Base-by-base conservation (phyloP, 495 filamentous ascomycete species). In the Massariosphaeria phaeospora region DNA sequence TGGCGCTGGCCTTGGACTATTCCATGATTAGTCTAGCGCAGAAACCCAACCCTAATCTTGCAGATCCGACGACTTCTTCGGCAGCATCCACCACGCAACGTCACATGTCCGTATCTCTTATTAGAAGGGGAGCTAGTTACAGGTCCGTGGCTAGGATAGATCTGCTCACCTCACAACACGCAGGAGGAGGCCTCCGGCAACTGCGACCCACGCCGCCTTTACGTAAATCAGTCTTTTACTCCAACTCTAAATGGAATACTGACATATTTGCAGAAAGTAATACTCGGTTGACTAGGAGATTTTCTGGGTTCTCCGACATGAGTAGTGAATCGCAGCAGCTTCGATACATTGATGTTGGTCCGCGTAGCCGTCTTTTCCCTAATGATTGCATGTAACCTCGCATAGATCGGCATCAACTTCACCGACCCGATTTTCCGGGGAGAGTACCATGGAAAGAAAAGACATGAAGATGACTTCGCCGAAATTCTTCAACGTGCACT, bases 351-450 rank as follows among this genome's bases (percentile, higher is more conserved):
- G 81, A 84, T 77, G 81, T 84, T 62, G 70, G 79, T 70, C 21
- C 10, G 27, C 46, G 47, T 46, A 29, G 25, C 11, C 4, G 27
- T 11, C 25, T 50, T 33, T 30, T 47, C 23, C 11, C 46, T n/a
- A 15, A 24, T 2, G 18, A 49, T 24, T 30, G 11, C 9, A 25
- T 5, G 18, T 55, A 41, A 52, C 12, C 7, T 25, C 29, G 11
- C 3, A 12, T 25, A 84, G 80, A 79, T 97, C 48, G 93, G 93
- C 30, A 96, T 98, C 74, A 98, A 98, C 71, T 76, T 98, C 33
- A 84, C 87, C 45, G 93, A 97, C 57, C 81, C 85, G 21, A 84
- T 95, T 58, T 98, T 90, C 70, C 74, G 75, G 20, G 93, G 93
- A 38, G 70, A 80, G 20, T 91, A 98, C 65, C 85, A 93, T 64